phyloP scores from a whole-genome alignment of 805 yeast genomes.

The Saccharomycopsis sp. region DNA sequence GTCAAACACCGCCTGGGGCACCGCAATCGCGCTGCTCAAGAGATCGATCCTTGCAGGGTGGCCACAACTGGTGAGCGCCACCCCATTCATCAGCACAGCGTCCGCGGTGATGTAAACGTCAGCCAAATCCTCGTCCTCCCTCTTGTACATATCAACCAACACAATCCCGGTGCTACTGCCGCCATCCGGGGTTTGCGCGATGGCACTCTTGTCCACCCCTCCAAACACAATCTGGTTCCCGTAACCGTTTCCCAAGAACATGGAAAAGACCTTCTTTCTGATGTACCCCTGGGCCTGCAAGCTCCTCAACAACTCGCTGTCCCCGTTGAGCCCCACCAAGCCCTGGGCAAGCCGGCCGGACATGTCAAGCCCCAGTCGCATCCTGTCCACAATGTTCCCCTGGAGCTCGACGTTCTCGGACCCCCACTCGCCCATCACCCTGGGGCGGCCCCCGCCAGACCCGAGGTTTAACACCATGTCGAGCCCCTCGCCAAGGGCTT shows the following conservation, averaged over 20 bases:
- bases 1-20: conserved; percentile 1
- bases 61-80: not conserved
- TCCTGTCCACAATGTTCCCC: not conserved
- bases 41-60: not conserved
- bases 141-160: not conserved
- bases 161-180: too few species aligned
- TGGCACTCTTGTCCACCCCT: conserved; percentile 3
- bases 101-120: not conserved
- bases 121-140: not conserved
- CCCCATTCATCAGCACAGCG: not conserved
- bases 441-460: conserved; percentile 1
- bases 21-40: not conserved
- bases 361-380: not conserved
- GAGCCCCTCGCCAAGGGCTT: not conserved
- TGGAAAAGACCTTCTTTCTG: conserved; percentile 2
- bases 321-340: conserved; percentile 1
- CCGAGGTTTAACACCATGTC: too few species aligned
- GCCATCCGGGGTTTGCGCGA: not conserved
- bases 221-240: not conserved
- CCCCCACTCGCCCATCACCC: conserved; percentile 3
- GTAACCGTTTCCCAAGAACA: not conserved
- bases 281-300: conserved; percentile 3
- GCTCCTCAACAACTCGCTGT: not conserved
- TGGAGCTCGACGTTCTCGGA: not conserved
- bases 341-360: conserved; percentile 1